A percentile compares a stretch with the other conserved stretches of the same genome.
phyloP scores from a whole-genome alignment of 306 rosid species.

The Hippophae rhamnoides region DNA sequence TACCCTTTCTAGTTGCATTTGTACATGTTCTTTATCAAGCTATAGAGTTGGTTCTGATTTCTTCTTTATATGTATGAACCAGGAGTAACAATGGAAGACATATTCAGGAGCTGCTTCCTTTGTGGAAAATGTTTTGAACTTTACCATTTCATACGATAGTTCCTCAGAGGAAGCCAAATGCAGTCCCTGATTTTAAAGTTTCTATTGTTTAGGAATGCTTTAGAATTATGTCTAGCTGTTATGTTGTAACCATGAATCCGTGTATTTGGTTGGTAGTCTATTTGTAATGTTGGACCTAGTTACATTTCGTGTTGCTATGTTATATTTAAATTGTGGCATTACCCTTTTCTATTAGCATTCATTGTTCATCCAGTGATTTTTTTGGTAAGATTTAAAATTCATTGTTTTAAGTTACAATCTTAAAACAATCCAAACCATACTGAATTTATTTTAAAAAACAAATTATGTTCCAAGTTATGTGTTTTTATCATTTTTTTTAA shows the following conservation, averaged over 20 bases:
- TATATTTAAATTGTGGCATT: not conserved
- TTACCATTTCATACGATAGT: not conserved
- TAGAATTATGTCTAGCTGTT: not conserved
- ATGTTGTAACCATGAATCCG: not conserved
- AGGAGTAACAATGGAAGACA: slow-evolving; percentile 29
- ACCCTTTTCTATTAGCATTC: too few species aligned
- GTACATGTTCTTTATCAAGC: not conserved
- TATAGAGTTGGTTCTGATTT: not conserved
- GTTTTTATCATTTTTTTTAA: too few species aligned
- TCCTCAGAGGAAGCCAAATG: slow-evolving; percentile 4
- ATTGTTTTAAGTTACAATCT: too few species aligned
- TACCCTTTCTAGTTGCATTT: not conserved
- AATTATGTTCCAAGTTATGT: too few species aligned
- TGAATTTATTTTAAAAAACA: too few species aligned
- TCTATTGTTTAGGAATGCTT: not conserved
- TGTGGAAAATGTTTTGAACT: not conserved
- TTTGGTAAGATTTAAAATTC: too few species aligned
- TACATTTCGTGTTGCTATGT: too few species aligned
- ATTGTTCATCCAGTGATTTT: too few species aligned
- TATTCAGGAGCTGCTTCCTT: not conserved
- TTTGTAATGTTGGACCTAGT: not conserved
- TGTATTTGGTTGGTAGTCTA: not conserved
- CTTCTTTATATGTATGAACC: slow-evolving; percentile 14
- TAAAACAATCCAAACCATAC: too few species aligned
- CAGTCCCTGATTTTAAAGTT: not conserved